Conservation (phyloP, 208 protist species). For the Vickermania spadyakhi region DNA sequence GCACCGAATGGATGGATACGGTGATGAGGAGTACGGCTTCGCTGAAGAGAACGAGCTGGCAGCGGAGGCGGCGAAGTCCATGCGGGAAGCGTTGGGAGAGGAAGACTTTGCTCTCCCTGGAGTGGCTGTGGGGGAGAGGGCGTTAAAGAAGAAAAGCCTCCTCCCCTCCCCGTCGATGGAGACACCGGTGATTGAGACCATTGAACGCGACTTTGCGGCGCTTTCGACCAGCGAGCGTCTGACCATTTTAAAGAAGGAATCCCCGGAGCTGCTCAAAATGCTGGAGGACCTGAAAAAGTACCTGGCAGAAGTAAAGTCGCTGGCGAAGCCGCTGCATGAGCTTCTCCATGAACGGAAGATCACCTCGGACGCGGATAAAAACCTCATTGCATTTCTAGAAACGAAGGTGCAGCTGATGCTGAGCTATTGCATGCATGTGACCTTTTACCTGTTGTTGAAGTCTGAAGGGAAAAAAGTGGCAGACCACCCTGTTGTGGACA, state of each 20-base stretch:
- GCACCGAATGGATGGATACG: slow-evolving; percentile 77
- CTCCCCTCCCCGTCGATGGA: slow-evolving; percentile 2
- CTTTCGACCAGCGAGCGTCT: slow-evolving; percentile 82
- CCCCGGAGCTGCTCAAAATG: slow-evolving; percentile 86
- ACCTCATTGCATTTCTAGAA: slow-evolving; percentile 83
- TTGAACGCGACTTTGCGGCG: slow-evolving; percentile 84
- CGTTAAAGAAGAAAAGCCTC: slow-evolving; percentile 13
- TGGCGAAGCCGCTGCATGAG: slow-evolving; percentile 72
- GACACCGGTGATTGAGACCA: slow-evolving; percentile 65
- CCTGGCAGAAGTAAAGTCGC: slow-evolving; percentile 75
- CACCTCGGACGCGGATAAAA: slow-evolving; percentile 38
- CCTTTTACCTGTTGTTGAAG: slow-evolving; percentile 92
- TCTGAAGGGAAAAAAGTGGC: slow-evolving; percentile 85
- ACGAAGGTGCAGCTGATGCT: slow-evolving; percentile 93
- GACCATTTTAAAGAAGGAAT: slow-evolving; percentile 83
- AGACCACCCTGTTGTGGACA: slow-evolving; percentile 91
- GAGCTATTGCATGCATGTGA: slow-evolving; percentile 94
- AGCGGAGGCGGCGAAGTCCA: slow-evolving; percentile 34
- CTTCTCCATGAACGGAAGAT: slow-evolving; percentile 76
- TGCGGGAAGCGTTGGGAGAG: slow-evolving; percentile 46
- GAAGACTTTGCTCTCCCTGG: slow-evolving; percentile 79
- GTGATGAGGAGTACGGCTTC: slow-evolving; percentile 72
- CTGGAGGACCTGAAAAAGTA: slow-evolving; percentile 80
- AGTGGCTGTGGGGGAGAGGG: slow-evolving; percentile 17
- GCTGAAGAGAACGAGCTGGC: slow-evolving; percentile 78